Base-by-base conservation (phyloP, 2,329 filamentous ascomycete species). In the Calycina herbarum region DNA sequence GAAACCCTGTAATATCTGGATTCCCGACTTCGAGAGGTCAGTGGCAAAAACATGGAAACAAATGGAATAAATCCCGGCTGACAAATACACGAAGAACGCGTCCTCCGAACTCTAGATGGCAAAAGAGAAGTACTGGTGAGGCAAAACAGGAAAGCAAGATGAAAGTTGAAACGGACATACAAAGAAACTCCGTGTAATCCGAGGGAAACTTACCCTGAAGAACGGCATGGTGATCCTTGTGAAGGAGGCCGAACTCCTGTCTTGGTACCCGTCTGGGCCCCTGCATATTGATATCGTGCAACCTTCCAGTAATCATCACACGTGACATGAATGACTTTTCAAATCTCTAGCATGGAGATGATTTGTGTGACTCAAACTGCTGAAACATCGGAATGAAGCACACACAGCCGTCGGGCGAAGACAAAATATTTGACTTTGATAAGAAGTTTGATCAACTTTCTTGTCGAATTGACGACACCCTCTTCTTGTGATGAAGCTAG, bases 211-310 rank as follows among this genome's bases (percentile, higher is more conserved):
- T 24, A 33, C 4, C 31, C 5, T 33, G 31, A 45, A 20, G 17
- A 45, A 45, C 17, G n/a, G 3, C 45, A 51, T 51, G 45, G n/a
- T 24, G n/a, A 51, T 51, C 45, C n/a, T 51, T 51, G 45, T 51
- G 45, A 51, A 51, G 45, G 45, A 51, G n/a, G 45, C 45, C 45
- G 45, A 51, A 51, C 45, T 51, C 45, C 17, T 51, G n/a, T 51
- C 45, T 51, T 45, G 42, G 42, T 45, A 45, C 17, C 20, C 7
- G 42, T 45, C n/a, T n/a, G 15, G 42, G 17, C 42, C 38, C 38
- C 38, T 42, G 38, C 38, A 42, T 42, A 45, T n/a, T 8, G 42
- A n/a, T 4, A 45, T 45, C 17, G 38, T 13, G 15, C 38, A 45
- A 45, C 15, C 42, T 45, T 45, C 5, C 17, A 13, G 17, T 31